Percentiles rank a stretch among this genome's conserved stretches.
Evolutionary conservation across 345 rosid genomes (phyloP).

Genomic region (Gossypium stocksii): DNA sequence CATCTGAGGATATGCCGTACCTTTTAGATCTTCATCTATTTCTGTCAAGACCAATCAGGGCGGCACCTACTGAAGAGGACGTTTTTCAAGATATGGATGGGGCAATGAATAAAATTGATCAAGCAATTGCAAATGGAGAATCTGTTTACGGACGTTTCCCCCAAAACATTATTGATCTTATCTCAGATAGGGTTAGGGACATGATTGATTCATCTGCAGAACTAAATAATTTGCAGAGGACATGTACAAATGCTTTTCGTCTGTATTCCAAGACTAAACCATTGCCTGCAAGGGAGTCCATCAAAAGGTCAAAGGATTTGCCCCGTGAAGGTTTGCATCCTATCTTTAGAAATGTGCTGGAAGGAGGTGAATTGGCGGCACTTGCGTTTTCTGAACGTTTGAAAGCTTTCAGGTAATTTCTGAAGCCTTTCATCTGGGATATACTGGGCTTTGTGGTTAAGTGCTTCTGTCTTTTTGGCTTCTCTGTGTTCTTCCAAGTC

Average conservation of each 20-base stretch:
- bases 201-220: slow-evolving; percentile 82
- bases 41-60: slow-evolving; percentile 76
- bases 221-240: slow-evolving; percentile 55
- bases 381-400: slow-evolving; percentile 89
- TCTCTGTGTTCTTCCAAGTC: background rate
- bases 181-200: slow-evolving; percentile 66
- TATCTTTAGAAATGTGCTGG: slow-evolving; percentile 63
- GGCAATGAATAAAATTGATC: slow-evolving; percentile 60
- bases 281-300: slow-evolving; percentile 79
- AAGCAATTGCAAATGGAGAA: slow-evolving; percentile 76
- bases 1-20: slow-evolving; percentile 88
- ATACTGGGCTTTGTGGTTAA: background rate
- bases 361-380: slow-evolving; percentile 81
- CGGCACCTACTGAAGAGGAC: slow-evolving; percentile 94
- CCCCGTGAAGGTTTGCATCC: slow-evolving; percentile 92
- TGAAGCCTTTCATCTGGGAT: background rate
- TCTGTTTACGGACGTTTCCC: slow-evolving; percentile 94
- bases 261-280: slow-evolving; percentile 88
- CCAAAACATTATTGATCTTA: slow-evolving; percentile 75
- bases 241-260: slow-evolving; percentile 82
- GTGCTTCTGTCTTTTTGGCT: background rate
- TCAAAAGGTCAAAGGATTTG: slow-evolving; percentile 74
- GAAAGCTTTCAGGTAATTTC: slow-evolving; percentile 68
- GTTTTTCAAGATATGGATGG: slow-evolving; percentile 75
- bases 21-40: slow-evolving; percentile 89